Evolutionary conservation across 345 rosid species (phyloP).

Genomic region (Firmiana major): DNA sequence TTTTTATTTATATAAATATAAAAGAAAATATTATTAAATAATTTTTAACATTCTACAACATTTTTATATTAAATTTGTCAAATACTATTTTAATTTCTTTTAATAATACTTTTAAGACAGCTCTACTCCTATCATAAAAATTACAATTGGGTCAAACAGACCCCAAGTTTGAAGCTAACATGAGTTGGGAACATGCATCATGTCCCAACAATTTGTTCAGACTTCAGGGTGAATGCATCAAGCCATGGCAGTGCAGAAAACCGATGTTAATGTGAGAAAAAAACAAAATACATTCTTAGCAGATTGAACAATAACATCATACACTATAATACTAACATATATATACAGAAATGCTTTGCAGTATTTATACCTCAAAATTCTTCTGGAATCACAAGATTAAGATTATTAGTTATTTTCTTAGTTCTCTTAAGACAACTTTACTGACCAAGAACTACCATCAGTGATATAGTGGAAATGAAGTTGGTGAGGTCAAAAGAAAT

Average conservation of each 20-base stretch:
- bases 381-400: background rate
- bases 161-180: no score
- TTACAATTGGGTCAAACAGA: no score
- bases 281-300: background rate
- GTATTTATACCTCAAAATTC: background rate
- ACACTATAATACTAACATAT: background rate
- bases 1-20: no score
- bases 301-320: background rate
- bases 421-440: background rate
- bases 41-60: no score
- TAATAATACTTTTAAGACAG: no score
- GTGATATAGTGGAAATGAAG: slow-evolving; percentile 8
- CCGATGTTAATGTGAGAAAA: background rate
- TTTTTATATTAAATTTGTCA: no score
- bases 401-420: background rate
- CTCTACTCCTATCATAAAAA: no score
- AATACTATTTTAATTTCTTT: no score
- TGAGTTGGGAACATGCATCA: no score
- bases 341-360: no score
- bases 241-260: background rate
- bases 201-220: no score
- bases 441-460: background rate
- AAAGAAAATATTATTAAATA: no score
- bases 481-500: background rate
- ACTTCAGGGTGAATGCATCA: background rate